Evolutionary conservation across 2,329 filamentous ascomycete genomes (phyloP).

Genomic region (Botrytis porri): DNA sequence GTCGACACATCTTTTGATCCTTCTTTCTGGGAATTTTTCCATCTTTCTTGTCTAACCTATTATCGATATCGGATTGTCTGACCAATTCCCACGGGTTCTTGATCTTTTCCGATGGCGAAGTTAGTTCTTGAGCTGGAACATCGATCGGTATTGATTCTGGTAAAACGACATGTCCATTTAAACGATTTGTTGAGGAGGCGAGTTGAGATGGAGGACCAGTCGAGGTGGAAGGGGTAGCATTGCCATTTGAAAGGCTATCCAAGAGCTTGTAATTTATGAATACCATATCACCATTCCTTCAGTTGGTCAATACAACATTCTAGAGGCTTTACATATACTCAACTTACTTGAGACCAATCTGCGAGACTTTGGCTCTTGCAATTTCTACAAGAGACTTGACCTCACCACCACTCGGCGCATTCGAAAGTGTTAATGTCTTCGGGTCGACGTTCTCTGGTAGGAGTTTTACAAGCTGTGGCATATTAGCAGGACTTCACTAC

Average conservation of each 20-base stretch:
- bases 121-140: conserved; percentile 48
- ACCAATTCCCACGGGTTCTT: conserved; percentile 94
- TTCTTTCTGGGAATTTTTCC: conserved; percentile 79
- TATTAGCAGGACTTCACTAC: conserved; percentile 23
- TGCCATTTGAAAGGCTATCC: conserved; percentile 44
- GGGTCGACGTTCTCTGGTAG: conserved; percentile 62
- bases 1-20: conserved; percentile 86
- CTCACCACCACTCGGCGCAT: conserved; percentile 56
- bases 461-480: conserved; percentile 51
- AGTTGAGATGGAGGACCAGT: conserved; percentile 32
- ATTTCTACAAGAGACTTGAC: conserved; percentile 59
- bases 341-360: conserved; percentile 58
- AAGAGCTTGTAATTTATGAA: conserved; percentile 77
- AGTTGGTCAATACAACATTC: conserved; percentile 8
- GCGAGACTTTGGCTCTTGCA: conserved; percentile 51
- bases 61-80: conserved; percentile 81
- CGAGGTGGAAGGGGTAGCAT: conserved; percentile 40
- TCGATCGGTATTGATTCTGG: conserved; percentile 66
- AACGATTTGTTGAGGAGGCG: conserved; percentile 55
- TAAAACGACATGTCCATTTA: conserved; percentile 75
- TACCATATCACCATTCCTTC: conserved; percentile 84
- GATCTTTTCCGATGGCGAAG: conserved; percentile 58
- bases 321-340: not conserved
- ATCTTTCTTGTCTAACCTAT: conserved; percentile 79
- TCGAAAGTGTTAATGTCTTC: conserved; percentile 59